phyloP scores from a whole-genome alignment of 2,329 filamentous ascomycete species.

The Aspergillus pseudoterreus region DNA sequence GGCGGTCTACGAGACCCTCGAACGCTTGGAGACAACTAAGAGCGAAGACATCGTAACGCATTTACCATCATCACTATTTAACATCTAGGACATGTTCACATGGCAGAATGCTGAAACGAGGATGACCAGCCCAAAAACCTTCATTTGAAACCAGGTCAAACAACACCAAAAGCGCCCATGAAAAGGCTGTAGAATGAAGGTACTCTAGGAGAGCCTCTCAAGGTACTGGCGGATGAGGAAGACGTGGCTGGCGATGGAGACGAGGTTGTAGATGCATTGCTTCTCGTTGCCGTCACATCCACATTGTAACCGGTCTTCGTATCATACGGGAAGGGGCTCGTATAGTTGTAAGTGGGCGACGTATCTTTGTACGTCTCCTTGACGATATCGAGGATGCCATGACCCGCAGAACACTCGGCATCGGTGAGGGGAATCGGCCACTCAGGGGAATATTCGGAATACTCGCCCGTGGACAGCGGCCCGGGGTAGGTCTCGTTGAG shows the following conservation, averaged over 20 bases:
- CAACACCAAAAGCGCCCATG: constrained; percentile 7
- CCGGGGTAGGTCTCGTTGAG: constrained; percentile 57
- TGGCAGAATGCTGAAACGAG: too few relatives aligned
- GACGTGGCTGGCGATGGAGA: constrained; percentile 7
- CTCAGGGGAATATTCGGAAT: constrained; percentile 24
- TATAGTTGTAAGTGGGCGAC: constrained; percentile 32
- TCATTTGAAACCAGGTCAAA: too few relatives aligned
- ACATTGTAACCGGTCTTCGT: constrained; percentile 22
- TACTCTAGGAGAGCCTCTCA: background rate
- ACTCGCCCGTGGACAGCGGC: constrained; percentile 24
- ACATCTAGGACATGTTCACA: background rate
- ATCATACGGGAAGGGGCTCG: constrained; percentile 31
- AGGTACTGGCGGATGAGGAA: constrained; percentile 7
- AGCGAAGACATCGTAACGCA: too few relatives aligned
- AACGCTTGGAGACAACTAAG: too few relatives aligned
- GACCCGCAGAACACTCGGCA: constrained; percentile 30
- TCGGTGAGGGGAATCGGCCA: constrained; percentile 29
- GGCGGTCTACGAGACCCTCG: too few relatives aligned
- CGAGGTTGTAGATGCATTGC: constrained; percentile 3
- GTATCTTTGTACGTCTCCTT: constrained; percentile 29
- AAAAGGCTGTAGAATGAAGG: constrained; percentile 9
- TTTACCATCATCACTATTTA: too few relatives aligned
- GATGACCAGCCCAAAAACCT: too few relatives aligned
- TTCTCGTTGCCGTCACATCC: constrained; percentile 26
- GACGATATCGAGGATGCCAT: constrained; percentile 32